Percentiles rank a stretch among this genome's conserved stretches.
phyloP scores from a whole-genome alignment of 345 rosid genomes.

The Moricandia moricandioides region DNA sequence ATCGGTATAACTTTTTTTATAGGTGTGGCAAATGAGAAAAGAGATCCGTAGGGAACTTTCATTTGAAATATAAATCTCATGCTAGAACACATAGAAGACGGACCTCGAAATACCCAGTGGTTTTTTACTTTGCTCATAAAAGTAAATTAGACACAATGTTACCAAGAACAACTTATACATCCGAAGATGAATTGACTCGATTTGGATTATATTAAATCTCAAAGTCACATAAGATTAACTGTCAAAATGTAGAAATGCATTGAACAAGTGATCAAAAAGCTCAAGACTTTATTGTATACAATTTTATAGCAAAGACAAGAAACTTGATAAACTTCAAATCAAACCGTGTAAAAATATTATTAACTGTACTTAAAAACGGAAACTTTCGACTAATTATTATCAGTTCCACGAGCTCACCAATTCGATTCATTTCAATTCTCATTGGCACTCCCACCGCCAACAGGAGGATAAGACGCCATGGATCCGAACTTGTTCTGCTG shows the following conservation, averaged over 20 bases:
- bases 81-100: too few species aligned
- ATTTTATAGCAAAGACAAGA: slow-evolving; percentile 2
- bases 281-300: slow-evolving; percentile 19
- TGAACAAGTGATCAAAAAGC: slow-evolving; percentile 4
- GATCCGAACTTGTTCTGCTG: slow-evolving; percentile 71
- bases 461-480: slow-evolving; percentile 48
- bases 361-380: slow-evolving; percentile 26
- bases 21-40: too few species aligned
- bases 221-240: slow-evolving; percentile 5
- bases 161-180: too few species aligned
- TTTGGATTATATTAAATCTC: not conserved
- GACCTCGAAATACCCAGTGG: too few species aligned
- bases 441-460: slow-evolving; percentile 51
- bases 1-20: too few species aligned
- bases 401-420: slow-evolving; percentile 32
- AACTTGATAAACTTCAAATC: slow-evolving; percentile 24
- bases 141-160: too few species aligned
- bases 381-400: slow-evolving; percentile 4
- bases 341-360: slow-evolving; percentile 23
- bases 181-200: too few species aligned
- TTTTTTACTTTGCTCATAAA: too few species aligned
- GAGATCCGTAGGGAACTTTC: too few species aligned
- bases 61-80: too few species aligned
- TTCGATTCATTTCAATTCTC: slow-evolving; percentile 41
- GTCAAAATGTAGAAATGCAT: not conserved